Percentiles rank a stretch among this genome's conserved stretches.
These are phyloP conservation scores for Hymenoscyphus albidus DNA, from an alignment of 2,329 filamentous ascomycete genomes.

Conservation along the genomic window DNA sequence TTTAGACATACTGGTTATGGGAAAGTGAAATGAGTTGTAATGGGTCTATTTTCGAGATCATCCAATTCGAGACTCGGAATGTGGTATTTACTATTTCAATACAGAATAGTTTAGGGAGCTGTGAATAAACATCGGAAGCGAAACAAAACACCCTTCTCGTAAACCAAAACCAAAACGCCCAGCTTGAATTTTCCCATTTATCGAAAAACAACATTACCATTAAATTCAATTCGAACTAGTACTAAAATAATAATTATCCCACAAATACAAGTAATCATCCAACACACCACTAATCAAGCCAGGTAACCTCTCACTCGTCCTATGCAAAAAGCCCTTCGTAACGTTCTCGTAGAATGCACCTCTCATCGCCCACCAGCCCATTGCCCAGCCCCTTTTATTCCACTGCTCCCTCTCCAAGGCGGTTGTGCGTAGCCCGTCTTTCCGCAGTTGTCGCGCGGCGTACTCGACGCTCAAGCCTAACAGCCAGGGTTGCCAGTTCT, in stretches of 20 bases:
- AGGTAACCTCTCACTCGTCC: constrained; percentile 39
- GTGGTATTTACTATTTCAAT: no score
- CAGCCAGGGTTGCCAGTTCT: constrained; percentile 89
- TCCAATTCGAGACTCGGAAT: no score
- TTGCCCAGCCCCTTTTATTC: constrained; percentile 79
- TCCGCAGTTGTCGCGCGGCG: constrained; percentile 75
- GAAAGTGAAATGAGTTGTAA: no score
- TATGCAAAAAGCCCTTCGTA: constrained; percentile 69
- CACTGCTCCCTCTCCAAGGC: constrained; percentile 87
- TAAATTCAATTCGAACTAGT: constrained; percentile 31
- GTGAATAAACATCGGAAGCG: no score
- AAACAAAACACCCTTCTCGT: no score
- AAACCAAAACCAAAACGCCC: neutral
- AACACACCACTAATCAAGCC: constrained; percentile 79
- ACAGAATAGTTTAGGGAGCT: no score
- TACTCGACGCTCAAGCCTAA: constrained; percentile 82
- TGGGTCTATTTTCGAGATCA: no score
- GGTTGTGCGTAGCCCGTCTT: constrained; percentile 65
- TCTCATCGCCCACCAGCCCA: constrained; percentile 95
- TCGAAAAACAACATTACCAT: neutral
- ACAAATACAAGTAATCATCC: constrained; percentile 95
- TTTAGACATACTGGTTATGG: no score
- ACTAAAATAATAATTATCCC: constrained; percentile 93
- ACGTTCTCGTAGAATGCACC: constrained; percentile 96
- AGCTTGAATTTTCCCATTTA: no score